Base-by-base conservation (phyloP, 2,329 filamentous ascomycete genomes). In the Sporothrix variecibatus region DNA sequence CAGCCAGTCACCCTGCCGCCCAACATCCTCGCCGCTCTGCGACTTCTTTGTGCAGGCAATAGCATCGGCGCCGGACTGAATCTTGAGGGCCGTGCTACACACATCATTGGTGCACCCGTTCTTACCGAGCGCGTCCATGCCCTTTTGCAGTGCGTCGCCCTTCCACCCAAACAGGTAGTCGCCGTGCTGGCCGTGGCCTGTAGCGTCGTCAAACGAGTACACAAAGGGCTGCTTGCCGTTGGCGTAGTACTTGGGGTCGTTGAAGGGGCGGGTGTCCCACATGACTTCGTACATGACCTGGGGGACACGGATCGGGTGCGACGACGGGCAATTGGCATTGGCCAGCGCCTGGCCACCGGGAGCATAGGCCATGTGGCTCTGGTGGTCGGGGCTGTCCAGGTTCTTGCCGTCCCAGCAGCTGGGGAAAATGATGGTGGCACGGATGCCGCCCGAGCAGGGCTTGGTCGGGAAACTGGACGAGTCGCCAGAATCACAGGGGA, bases 391-490 rank as follows among this genome's bases (percentile, higher is more conserved):
- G 3, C 82, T 80, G 78, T 88, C 86, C 67, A 86, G 77, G 77
- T 87, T 82, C 62, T 82, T 81, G 65, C 87, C 87, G 75, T 89
- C 83, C 87, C 87, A 89, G 82, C 87, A 89, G 15, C 81, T 83
- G 23, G 85, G 85, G 80, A 86, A 85, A 17, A 83, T 82, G 73
- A 84, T 82, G 62, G 83, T 84, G 53, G 83, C 82, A 79, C 84
- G 81, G 65, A 82, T 78, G 68, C 78, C 77, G 74, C 43, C 38
- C 11, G 23, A 69, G 70, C 62, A 60, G 78, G 73, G 85, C 85
- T 73, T 87, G 85, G 53, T 83, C 85, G 70, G 87, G 85, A 4
- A 85, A 86, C 78, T 87, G 85, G 75, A 78, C 40, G 82, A 81
- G 84, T 85, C 87, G 49, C 86, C 86, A 28, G 84, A 84, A 53